Base-by-base conservation (phyloP, 805 yeast genomes). In the Diddensiella transvaalensis region DNA sequence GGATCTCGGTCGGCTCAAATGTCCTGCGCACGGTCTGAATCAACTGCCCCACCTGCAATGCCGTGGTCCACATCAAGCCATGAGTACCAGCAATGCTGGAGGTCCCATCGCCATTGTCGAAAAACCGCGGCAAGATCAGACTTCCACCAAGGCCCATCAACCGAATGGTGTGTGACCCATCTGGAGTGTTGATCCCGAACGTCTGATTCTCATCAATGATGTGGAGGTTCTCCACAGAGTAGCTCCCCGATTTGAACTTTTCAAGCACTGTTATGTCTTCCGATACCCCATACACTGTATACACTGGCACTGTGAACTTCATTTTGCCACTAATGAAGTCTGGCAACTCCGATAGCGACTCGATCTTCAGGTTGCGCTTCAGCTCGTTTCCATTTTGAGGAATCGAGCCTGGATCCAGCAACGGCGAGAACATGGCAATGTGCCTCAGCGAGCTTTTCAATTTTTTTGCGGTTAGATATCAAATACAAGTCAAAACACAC, bases 121-220 rank as follows among this genome's bases (percentile, higher is more conserved):
- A 84, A 45, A 85, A 68, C 51, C 80, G 77, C 55, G 82, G 85
- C 50, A 79, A 76, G 21, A 84, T 78, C 35, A 84, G 62, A 2
- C 84, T 75, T 1, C 93, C 95, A 2, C 93, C 90, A 2, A 85
- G 60, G 0, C 95, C 95, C 46, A 82, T 73, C 18, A 85, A 63
- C 33, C 83, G 72, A 26, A 86, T 59, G 44, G 71, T 72, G 19
- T 74, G 67, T n/a, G n/a, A n/a, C n/a, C 74, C 75, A 29, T 64
- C 60, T 2, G 60, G 57, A 1, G 79, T 66, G 21, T 66, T 66
- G 4, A 82, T 55, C 8, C 70, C 69, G 51, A 69, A 74, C 11
- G 76, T 63, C 39, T 67, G 66, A 30, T 68, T 68, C 60, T 85
- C 90, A 62, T 84, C 89, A 30, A 85, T 70, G 3, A 86, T 60